These are phyloP conservation scores for Zymoseptoria passerinii DNA, from an alignment of 2,329 filamentous ascomycete species.

Conservation along the genomic window DNA sequence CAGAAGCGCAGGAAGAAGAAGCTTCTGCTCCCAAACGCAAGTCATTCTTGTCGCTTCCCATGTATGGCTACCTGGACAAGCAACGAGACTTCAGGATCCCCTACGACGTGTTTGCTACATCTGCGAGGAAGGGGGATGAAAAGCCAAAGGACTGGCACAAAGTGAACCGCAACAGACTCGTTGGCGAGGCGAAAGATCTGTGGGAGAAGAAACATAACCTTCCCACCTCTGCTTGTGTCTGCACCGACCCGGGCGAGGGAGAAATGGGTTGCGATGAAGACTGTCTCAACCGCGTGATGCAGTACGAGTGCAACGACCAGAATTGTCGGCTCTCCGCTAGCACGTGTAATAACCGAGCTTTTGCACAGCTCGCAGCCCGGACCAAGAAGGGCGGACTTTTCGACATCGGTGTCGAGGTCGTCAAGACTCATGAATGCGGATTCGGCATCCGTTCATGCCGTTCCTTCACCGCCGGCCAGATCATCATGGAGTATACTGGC, in stretches of 20 bases:
- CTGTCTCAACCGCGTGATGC: slow-evolving; percentile 93
- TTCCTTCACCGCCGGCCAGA: slow-evolving; percentile 78
- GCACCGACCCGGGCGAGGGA: slow-evolving; percentile 44
- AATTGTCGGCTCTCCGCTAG: slow-evolving; percentile 77
- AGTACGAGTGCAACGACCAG: slow-evolving; percentile 86
- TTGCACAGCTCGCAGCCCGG: slow-evolving; percentile 68
- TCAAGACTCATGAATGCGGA: slow-evolving; percentile 81
- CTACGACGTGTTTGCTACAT: slow-evolving; percentile 79
- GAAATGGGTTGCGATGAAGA: slow-evolving; percentile 78
- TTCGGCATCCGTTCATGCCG: slow-evolving; percentile 88
- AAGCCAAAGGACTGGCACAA: slow-evolving; percentile 92
- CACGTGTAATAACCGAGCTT: slow-evolving; percentile 76
- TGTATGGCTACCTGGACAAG: slow-evolving; percentile 47
- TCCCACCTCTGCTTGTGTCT: slow-evolving; percentile 54
- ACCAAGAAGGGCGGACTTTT: slow-evolving; percentile 71
- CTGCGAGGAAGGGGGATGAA: slow-evolving; percentile 64
- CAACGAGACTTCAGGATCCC: slow-evolving; percentile 75
- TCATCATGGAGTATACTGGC: slow-evolving; percentile 96
- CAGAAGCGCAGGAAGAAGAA: slow-evolving; percentile 33
- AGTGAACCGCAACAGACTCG: slow-evolving; percentile 86
- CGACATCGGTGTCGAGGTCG: slow-evolving; percentile 86
- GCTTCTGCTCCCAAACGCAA: slow-evolving; percentile 49
- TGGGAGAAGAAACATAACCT: slow-evolving; percentile 26
- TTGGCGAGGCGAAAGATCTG: slow-evolving; percentile 30
- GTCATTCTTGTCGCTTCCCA: slow-evolving; percentile 26